Base-by-base conservation (phyloP, 2,329 filamentous ascomycete genomes). In the Hypocreales sp. region DNA sequence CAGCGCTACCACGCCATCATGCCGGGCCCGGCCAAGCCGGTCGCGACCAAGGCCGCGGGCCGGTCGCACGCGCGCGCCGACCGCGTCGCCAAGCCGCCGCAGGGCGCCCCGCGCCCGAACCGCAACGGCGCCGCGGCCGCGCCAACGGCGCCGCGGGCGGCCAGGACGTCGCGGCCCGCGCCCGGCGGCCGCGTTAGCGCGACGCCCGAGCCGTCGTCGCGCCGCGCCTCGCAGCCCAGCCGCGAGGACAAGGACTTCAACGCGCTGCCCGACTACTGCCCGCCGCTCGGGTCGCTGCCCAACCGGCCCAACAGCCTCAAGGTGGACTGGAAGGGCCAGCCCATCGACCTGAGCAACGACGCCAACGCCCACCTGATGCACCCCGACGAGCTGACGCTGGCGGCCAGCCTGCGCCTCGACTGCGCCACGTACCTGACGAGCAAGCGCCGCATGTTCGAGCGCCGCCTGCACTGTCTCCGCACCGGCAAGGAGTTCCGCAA, bases 401-500 rank as follows among this genome's bases (percentile, higher is more conserved):
- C 84, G 8, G 72, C 79, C 24, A 80, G 74, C 26, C 66, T 94
- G 17, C 73, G 84, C 30, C 69, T 95, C 19, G 80, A 81, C 38
- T 87, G 80, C 49, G 80, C 81, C 12, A 87, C 79, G 9, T 95
- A 94, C 46, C 65, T 95, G 15, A 86, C 80, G 33, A 90, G 80
- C 61, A 95, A 94, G 64, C 76, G 87, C 32, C 77, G 84, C 33
- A 87, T 95, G 45, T 95, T 95, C 50, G 62, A 77, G 29, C 72
- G 73, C 26, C 72, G 81, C 22, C 67, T 87, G 19, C 69, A 78
- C 27, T 70, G 67, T 33, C 68, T 74, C 3, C 56, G 60, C 30
- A 72, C 71, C 20, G 67, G 68, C 46, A 90, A 92, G 53, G 79
- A 86, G 44, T 94, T 93, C 51, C 76, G 82, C 49, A 93, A 93